phyloP scores from a whole-genome alignment of 805 yeast genomes.

The Kluyveromyces dobzhanskii region DNA sequence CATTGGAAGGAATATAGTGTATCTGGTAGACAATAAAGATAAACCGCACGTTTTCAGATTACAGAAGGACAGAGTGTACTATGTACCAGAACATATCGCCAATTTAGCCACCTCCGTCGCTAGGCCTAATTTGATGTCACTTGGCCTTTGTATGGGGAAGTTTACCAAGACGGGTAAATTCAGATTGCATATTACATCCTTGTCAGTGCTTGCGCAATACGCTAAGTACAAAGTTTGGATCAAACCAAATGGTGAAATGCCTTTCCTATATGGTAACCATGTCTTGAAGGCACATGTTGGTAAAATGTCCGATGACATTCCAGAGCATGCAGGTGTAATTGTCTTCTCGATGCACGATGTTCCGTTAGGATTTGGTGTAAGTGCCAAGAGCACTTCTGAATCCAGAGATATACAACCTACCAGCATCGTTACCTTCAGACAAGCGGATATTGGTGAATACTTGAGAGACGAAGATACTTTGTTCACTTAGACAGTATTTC shows the following conservation, averaged over 20 bases:
- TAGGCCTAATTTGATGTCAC: constrained; percentile 81
- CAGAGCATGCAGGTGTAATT: constrained; percentile 95
- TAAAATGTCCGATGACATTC: constrained; percentile 93
- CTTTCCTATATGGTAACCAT: constrained; percentile 92
- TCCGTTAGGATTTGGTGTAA: constrained; percentile 92
- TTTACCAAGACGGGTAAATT: constrained; percentile 97
- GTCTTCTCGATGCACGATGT: constrained; percentile 86
- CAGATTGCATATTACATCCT: constrained; percentile 87
- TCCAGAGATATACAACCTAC: constrained; percentile 86
- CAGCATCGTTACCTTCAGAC: constrained; percentile 91
- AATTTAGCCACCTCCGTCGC: constrained; percentile 86
- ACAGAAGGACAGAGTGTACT: constrained; percentile 94
- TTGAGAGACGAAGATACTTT: constrained; percentile 96
- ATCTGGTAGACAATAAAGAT: constrained; percentile 66
- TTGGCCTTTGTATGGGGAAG: constrained; percentile 91
- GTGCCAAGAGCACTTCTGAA: constrained; percentile 86
- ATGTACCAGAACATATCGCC: constrained; percentile 75
- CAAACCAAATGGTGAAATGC: constrained; percentile 97
- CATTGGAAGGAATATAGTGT: constrained; percentile 91
- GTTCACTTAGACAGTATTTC: constrained; percentile 47
- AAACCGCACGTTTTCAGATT: constrained; percentile 92
- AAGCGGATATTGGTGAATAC: constrained; percentile 95
- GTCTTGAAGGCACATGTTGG: constrained; percentile 95
- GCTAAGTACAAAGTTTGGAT: constrained; percentile 96
- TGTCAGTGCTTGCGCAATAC: constrained; percentile 71